Base-by-base conservation (phyloP, 768 basidiomycete genomes). In the Panellus pusillus region DNA sequence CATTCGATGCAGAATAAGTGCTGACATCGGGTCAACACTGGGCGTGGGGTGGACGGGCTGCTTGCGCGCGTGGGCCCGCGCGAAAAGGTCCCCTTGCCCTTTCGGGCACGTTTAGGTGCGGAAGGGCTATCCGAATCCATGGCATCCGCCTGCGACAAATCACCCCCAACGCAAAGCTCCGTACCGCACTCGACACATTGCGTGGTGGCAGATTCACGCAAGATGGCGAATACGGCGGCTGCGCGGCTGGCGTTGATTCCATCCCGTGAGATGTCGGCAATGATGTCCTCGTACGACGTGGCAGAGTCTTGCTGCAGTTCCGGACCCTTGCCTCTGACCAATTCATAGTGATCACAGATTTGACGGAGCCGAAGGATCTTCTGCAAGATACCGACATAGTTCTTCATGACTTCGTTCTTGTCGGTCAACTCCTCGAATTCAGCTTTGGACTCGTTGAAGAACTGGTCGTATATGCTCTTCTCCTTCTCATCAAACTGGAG, bases 391-490 rank as follows among this genome's bases (percentile, higher is more conserved):
- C 93, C 93, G 61, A 97, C 97, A 66, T 96, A 97, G 67, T 97
- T 98, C 81, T 97, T 97, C 87, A 95, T 91, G 48, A 97, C 88
- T 68, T 93, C 89, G 63, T 95, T 93, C 70, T 89, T 91, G 69
- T 85, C 78, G 28, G 89, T 84, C 60, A 98, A 76, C 65, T 91
- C 86, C 56, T 83, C 84, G 69, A 98, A 98, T 71, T 95, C 91
- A 43, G 91, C 89, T 72, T 93, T 94, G 50, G 91, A 93, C 65
- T 92, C 91, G 52, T 78, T 79, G 73, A 92, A 95, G 69, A 93
- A 93, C 48, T 82, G 83, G 63, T 94, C 82, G 71, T 99, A 99
- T 47, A 97, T 86, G 29, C 73, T 79, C 63, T 89, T 83, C 65
- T 99, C 97, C 61, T 86, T 80, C 20, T 80, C 71, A 65, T 89